phyloP scores from a whole-genome alignment of 1,284 basidiomycete genomes.

The Rugosomyces carneus region DNA sequence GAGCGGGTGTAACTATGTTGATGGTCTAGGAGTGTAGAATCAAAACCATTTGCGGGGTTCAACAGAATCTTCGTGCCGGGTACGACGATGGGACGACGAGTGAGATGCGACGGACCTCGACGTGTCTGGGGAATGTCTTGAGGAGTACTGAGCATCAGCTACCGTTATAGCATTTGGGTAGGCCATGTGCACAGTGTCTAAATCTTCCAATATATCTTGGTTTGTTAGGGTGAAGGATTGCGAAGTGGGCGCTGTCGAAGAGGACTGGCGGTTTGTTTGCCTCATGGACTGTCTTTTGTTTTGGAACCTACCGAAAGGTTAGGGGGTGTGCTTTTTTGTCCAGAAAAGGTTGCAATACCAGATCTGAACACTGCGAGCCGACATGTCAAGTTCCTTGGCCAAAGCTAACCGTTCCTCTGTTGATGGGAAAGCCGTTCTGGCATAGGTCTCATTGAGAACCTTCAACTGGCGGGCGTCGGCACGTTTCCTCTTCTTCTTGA shows the following conservation, averaged over 20 bases:
- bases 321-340: slow-evolving; percentile 5
- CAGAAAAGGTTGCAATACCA: slow-evolving; percentile 44
- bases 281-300: slow-evolving; percentile 79
- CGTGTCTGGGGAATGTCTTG: slow-evolving; percentile 34
- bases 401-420: slow-evolving; percentile 76
- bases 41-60: slow-evolving; percentile 47
- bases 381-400: slow-evolving; percentile 74
- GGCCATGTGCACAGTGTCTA: slow-evolving; percentile 29
- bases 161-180: slow-evolving; percentile 30
- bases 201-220: slow-evolving; percentile 35
- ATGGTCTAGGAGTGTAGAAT: slow-evolving; percentile 22
- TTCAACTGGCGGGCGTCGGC: slow-evolving; percentile 74
- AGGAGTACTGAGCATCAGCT: slow-evolving; percentile 32
- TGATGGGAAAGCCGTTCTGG: slow-evolving; percentile 75
- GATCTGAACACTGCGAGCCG: slow-evolving; percentile 77
- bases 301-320: slow-evolving; percentile 58
- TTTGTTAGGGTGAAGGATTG: slow-evolving; percentile 46
- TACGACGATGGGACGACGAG: slow-evolving; percentile 29
- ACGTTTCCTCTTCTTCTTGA: slow-evolving; percentile 83
- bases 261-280: slow-evolving; percentile 62
- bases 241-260: slow-evolving; percentile 38
- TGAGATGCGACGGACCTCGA: slow-evolving; percentile 29
- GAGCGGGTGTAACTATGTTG: slow-evolving; percentile 32
- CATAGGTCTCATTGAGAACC: slow-evolving; percentile 73
- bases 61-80: slow-evolving; percentile 29